Percentiles rank a stretch among this genome's conserved stretches.
Evolutionary conservation across 257 asterid genomes (phyloP).

Genomic region (Rubia yunnanensis): DNA sequence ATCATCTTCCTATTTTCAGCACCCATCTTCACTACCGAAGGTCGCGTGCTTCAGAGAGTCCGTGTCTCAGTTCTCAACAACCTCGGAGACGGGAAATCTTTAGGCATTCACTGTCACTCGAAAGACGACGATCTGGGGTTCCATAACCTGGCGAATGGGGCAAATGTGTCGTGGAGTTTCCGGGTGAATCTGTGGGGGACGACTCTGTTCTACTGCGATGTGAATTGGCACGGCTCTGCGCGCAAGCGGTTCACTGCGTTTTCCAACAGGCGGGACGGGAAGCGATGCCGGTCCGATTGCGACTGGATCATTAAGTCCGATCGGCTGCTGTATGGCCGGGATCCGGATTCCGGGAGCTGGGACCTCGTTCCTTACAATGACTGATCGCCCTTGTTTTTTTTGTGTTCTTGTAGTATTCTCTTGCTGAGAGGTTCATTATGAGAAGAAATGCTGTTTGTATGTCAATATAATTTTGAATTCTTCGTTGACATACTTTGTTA

Average conservation of each 20-base stretch:
- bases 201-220: background rate
- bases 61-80: background rate
- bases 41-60: background rate
- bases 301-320: background rate
- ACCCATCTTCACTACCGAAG: background rate
- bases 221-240: background rate
- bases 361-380: background rate
- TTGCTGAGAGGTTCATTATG: no score
- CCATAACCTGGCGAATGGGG: background rate
- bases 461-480: no score
- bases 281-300: background rate
- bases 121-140: background rate
- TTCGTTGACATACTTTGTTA: no score
- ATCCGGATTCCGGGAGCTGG: background rate
- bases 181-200: background rate
- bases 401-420: no score
- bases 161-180: background rate
- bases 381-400: no score
- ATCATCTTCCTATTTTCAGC: background rate
- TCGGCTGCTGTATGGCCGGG: background rate
- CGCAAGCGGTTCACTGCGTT: background rate
- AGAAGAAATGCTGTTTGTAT: no score
- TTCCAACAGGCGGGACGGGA: background rate
- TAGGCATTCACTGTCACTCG: background rate
- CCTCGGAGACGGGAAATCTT: background rate